Conservation (phyloP, 208 protist genomes). For the Acanthamoeba lugdunensis region DNA sequence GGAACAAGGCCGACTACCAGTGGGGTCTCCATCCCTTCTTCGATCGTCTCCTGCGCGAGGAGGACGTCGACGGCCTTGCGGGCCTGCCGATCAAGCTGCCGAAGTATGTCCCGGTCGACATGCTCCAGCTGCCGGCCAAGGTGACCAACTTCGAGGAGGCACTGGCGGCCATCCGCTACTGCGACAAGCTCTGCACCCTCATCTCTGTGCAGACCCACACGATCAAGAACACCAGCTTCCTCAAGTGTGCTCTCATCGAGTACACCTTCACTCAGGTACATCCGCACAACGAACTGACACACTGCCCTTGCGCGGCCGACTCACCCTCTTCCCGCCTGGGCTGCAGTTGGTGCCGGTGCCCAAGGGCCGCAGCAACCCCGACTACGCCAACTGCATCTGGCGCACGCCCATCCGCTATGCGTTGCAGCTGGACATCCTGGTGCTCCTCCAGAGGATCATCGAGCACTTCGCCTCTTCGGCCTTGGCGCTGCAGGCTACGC, state of each 20-base stretch:
- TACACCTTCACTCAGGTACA: conserved; percentile 80
- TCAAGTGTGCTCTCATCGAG: conserved; percentile 82
- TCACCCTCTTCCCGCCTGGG: neutral
- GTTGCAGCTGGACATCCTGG: conserved; percentile 81
- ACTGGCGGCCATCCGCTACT: conserved; percentile 81
- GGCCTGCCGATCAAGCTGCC: conserved; percentile 75
- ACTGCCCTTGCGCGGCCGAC: neutral
- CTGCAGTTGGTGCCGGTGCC: conserved; percentile 70
- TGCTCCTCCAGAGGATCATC: conserved; percentile 70
- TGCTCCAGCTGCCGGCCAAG: conserved; percentile 76
- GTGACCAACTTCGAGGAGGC: conserved; percentile 80
- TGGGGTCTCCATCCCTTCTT: conserved; percentile 75
- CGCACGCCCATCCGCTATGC: conserved; percentile 78
- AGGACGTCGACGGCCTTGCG: conserved; percentile 79
- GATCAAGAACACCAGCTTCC: conserved; percentile 81
- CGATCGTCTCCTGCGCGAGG: conserved; percentile 77
- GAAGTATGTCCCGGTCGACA: conserved; percentile 80
- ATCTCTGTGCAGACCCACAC: conserved; percentile 78
- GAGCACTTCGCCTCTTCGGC: conserved; percentile 75
- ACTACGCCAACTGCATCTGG: conserved; percentile 76
- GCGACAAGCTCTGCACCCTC: conserved; percentile 85
- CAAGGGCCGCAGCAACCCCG: conserved; percentile 75
- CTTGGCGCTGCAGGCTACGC: conserved; percentile 65
- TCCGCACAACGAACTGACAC: neutral
- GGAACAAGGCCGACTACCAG: conserved; percentile 63